Evolutionary conservation across 1,139 yeast species (phyloP).

Genomic region (Pneumocystis carinii): DNA sequence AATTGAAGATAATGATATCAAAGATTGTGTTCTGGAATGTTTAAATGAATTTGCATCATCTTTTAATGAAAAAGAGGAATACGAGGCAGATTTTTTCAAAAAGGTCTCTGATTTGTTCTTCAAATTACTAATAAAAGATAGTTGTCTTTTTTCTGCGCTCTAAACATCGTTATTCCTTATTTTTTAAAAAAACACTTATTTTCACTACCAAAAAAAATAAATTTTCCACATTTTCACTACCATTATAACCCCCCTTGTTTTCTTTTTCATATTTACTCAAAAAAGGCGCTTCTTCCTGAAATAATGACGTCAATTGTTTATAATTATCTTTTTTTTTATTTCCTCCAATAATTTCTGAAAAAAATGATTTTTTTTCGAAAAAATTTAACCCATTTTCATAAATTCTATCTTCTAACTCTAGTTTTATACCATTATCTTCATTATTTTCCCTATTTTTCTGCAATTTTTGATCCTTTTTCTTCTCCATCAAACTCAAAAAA

Average conservation of each 20-base stretch:
- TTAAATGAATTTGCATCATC: not conserved
- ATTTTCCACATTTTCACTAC: not conserved
- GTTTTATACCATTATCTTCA: not conserved
- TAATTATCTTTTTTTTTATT: not conserved
- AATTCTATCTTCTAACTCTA: not conserved
- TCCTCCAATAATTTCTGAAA: not conserved
- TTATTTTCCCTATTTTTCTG: not conserved
- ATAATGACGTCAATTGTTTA: not conserved
- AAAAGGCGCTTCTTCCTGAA: not conserved
- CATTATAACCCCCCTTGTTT: not conserved
- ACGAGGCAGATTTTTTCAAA: not conserved
- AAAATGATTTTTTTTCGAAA: not conserved
- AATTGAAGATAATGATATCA: not conserved
- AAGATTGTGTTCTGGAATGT: not conserved
- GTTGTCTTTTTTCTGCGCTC: not conserved
- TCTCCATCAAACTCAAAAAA: not conserved
- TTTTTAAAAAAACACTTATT: not conserved
- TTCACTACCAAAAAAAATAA: not conserved
- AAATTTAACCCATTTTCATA: not conserved
- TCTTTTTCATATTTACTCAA: not conserved
- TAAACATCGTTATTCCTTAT: not conserved
- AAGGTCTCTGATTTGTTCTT: not conserved
- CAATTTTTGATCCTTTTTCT: not conserved
- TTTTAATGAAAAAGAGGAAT: not conserved
- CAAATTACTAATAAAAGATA: not conserved